A percentile compares a stretch with the other conserved stretches of the same genome.
Conservation (phyloP, 345 rosid genomes). For the Arabidopsis suecica region DNA sequence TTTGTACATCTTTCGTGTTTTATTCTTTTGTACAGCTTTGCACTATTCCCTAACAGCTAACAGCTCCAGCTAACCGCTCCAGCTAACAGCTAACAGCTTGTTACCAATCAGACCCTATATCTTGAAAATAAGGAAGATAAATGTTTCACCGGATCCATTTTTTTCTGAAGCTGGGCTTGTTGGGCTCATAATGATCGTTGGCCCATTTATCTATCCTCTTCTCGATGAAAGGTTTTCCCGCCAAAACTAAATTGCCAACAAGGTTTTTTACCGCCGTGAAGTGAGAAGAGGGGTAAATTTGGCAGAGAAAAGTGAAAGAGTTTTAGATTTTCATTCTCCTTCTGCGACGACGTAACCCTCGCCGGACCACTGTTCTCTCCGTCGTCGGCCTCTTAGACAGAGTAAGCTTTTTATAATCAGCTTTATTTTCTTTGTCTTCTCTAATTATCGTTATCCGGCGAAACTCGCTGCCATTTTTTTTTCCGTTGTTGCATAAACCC, state of each 20-base stretch:
- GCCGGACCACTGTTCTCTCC: conserved; percentile 3
- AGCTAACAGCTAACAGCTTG: too few relatives aligned
- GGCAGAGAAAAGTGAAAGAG: not conserved
- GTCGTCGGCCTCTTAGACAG: conserved; percentile 20
- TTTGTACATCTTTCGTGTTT: too few relatives aligned
- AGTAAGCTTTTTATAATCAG: not conserved
- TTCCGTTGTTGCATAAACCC: not conserved
- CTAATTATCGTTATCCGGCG: not conserved
- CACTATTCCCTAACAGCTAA: too few relatives aligned
- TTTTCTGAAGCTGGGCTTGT: not conserved
- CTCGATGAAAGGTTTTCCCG: conserved; percentile 14
- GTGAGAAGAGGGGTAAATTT: conserved; percentile 5
- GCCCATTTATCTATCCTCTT: conserved; percentile 6
- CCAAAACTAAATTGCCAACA: not conserved
- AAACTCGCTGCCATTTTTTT: not conserved
- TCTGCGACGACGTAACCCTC: conserved; percentile 12
- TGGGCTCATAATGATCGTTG: not conserved
- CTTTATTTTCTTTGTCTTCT: not conserved
- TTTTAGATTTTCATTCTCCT: not conserved
- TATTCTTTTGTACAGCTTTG: too few relatives aligned
- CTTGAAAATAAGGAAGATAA: conserved; percentile 4
- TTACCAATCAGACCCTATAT: too few relatives aligned
- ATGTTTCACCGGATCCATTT: not conserved
- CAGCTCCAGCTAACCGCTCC: too few relatives aligned
- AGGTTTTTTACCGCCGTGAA: conserved; percentile 19